A percentile compares a stretch with the other conserved stretches of the same genome.
These are phyloP conservation scores for Schoenoplectus triqueter DNA, from an alignment of 202 grass and related monocot species.

Conservation along the genomic window DNA sequence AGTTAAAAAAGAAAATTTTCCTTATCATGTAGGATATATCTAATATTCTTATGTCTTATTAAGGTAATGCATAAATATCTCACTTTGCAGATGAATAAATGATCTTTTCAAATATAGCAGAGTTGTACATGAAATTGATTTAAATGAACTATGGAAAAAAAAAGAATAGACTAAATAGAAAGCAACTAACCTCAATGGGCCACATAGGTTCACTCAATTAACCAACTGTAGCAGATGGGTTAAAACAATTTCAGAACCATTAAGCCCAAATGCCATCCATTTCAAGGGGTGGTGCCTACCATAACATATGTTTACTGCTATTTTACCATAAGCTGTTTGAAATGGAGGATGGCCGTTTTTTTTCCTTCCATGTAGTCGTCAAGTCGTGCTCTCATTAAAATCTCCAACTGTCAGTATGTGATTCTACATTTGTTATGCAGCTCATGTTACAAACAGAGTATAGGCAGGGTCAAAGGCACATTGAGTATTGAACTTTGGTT, in stretches of 20 bases:
- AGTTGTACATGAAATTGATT: neutral
- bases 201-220: conserved; percentile 99
- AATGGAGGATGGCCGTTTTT: conserved; percentile 87
- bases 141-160: neutral
- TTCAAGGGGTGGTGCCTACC: conserved; percentile 97
- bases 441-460: conserved; percentile 11
- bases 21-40: too few species aligned
- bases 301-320: conserved; percentile 94
- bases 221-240: conserved; percentile 92
- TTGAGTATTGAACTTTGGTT: conserved; percentile 7
- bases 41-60: neutral
- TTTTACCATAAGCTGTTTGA: conserved; percentile 89
- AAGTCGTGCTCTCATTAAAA: conserved; percentile 91
- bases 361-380: conserved; percentile 95
- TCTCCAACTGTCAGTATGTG: conserved; percentile 98
- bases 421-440: conserved; percentile 59
- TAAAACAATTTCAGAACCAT: conserved; percentile 97
- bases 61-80: conserved; percentile 4
- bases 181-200: conserved; percentile 84
- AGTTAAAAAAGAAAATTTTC: neutral
- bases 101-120: neutral
- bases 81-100: conserved; percentile 21
- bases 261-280: conserved; percentile 97
- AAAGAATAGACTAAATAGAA: neutral
- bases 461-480: conserved; percentile 5